Conservation (phyloP, 345 rosid species). For the Aquilaria yunnanensis region DNA sequence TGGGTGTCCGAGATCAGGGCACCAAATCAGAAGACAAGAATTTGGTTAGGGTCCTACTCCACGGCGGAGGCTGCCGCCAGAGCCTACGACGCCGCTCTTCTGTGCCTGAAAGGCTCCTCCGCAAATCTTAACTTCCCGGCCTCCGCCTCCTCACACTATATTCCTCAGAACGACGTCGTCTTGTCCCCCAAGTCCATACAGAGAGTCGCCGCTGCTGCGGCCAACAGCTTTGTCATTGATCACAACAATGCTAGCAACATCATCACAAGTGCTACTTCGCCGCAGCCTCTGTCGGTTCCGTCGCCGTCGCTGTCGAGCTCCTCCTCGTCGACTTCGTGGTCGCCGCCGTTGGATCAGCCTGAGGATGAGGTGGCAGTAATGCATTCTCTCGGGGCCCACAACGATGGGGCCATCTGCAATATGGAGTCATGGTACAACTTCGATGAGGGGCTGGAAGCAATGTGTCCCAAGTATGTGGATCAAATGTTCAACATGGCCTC, state of each 20-base stretch:
- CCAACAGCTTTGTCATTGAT: slow-evolving; percentile 21
- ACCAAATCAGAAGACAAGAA: slow-evolving; percentile 91
- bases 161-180: slow-evolving; percentile 29
- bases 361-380: slow-evolving; percentile 43
- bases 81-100: slow-evolving; percentile 94
- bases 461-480: slow-evolving; percentile 49
- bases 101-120: slow-evolving; percentile 84
- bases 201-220: slow-evolving; percentile 79
- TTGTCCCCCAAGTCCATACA: slow-evolving; percentile 92
- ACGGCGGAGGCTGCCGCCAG: slow-evolving; percentile 95
- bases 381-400: slow-evolving; percentile 23
- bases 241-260: slow-evolving; percentile 11
- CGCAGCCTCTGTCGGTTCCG: slow-evolving; percentile 16
- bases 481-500: slow-evolving; percentile 38
- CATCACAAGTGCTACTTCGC: slow-evolving; percentile 10
- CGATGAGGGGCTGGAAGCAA: slow-evolving; percentile 30
- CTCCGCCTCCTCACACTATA: slow-evolving; percentile 25
- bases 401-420: slow-evolving; percentile 23
- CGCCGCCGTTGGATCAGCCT: slow-evolving; percentile 29
- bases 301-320: slow-evolving; percentile 25
- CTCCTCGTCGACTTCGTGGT: slow-evolving; percentile 31
- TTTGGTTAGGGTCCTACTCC: slow-evolving; percentile 97
- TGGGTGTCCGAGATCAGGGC: slow-evolving; percentile 99
- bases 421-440: slow-evolving; percentile 50
- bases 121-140: slow-evolving; percentile 75